Base-by-base conservation (phyloP, 495 filamentous ascomycete genomes). In the Aspergillus olivimuriae region DNA sequence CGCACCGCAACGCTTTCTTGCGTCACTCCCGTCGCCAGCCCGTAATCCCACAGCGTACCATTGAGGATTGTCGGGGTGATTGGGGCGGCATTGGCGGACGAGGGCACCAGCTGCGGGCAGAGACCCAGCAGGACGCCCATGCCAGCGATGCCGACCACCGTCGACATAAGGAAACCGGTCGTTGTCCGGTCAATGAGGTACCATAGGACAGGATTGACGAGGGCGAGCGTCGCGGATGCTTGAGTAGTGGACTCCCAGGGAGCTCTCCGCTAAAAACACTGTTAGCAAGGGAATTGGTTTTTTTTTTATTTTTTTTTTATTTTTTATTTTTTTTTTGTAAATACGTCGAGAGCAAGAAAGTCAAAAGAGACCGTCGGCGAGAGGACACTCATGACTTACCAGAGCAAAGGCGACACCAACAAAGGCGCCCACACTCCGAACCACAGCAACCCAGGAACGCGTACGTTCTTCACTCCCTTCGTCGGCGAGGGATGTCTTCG, bases 351-450 rank as follows among this genome's bases (percentile, higher is more conserved):
- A n/a, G n/a, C n/a, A n/a, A n/a, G n/a, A n/a, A n/a, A n/a, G n/a
- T n/a, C n/a, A n/a, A n/a, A n/a, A n/a, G n/a, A n/a, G n/a, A n/a
- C n/a, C n/a, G n/a, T n/a, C n/a, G n/a, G n/a, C n/a, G 24, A 41
- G 22, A 41, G n/a, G n/a, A 47, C 15, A 32, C 5, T 3, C 11
- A 4, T 22, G 15, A 71, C 81, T 62, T 73, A 91, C 86, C 72
- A 98, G 95, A 14, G 92, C 92, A 70, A 95, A 97, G 15, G 89
- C 89, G 61, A 98, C 92, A 10, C 92, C 92, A 18, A 95, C 81
- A 65, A 98, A 96, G 12, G 88, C 89, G 28, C 92, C 94, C 32
- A 97, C 81, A 47, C 89, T 87, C 42, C 92, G 74, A 15, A 96
- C 80, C 8, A 85, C 84, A 22, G 84, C 77, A 31, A 82, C 81